Conservation (phyloP, 2,329 filamentous ascomycete genomes). For the Leptographium galeiforme region DNA sequence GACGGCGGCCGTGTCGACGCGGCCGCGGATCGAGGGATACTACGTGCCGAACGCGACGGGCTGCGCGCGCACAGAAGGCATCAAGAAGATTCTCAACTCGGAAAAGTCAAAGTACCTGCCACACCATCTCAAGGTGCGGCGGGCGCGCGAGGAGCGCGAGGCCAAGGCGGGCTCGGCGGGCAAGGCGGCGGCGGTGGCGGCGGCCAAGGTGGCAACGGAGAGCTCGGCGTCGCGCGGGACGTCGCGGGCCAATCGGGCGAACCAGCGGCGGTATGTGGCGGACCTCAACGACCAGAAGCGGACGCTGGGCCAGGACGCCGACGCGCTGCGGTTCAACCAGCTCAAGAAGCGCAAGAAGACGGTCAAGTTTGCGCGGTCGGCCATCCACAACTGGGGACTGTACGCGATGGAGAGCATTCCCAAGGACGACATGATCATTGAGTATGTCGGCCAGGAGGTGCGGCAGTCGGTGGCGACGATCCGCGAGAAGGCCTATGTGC, state of each 20-base stretch:
- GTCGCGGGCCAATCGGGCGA: slow-evolving; percentile 85
- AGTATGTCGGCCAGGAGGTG: slow-evolving; percentile 96
- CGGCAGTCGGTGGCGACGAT: slow-evolving; percentile 96
- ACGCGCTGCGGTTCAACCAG: slow-evolving; percentile 94
- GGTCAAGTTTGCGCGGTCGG: slow-evolving; percentile 92
- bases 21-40: slow-evolving; percentile 42
- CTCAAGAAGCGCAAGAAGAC: slow-evolving; percentile 99
- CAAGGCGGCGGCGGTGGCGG: slow-evolving; percentile 54
- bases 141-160: slow-evolving; percentile 81
- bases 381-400: slow-evolving; percentile 96
- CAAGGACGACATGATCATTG: slow-evolving; percentile 98
- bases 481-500: slow-evolving; percentile 80
- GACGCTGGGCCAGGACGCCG: slow-evolving; percentile 67
- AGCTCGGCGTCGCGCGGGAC: slow-evolving; percentile 77
- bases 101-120: slow-evolving; percentile 98
- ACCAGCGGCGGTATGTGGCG: slow-evolving; percentile 86
- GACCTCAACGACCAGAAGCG: slow-evolving; percentile 94
- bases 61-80: slow-evolving; percentile 79
- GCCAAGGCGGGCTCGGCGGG: slow-evolving; percentile 51
- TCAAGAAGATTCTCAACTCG: slow-evolving; percentile 89
- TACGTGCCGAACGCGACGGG: slow-evolving; percentile 82
- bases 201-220: slow-evolving; percentile 60
- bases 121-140: slow-evolving; percentile 92
- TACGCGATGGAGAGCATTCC: slow-evolving; percentile 97
- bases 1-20: slow-evolving; percentile 3